A percentile compares a stretch with the other conserved stretches of the same genome.
phyloP scores from a whole-genome alignment of 1,284 basidiomycete genomes.

The Microbotryum violaceum region DNA sequence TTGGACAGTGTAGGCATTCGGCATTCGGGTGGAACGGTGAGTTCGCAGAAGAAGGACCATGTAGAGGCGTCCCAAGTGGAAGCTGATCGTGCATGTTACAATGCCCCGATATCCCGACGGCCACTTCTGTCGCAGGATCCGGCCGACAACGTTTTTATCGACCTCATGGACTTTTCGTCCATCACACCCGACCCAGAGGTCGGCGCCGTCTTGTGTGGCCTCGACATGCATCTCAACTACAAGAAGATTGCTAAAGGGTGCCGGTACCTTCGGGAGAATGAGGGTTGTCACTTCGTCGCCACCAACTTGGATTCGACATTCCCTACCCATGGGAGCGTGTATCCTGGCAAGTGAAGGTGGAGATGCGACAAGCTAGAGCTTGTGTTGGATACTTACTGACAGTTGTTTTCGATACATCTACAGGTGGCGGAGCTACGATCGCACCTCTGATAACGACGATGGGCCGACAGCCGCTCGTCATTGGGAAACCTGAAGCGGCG shows the following conservation, averaged over 20 bases:
- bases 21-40: conserved; percentile 77
- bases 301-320: conserved; percentile 91
- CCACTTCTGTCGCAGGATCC: conserved; percentile 54
- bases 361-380: too few relatives aligned
- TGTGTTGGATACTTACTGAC: not conserved
- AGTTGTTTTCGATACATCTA: not conserved
- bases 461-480: conserved; percentile 50
- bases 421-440: conserved; percentile 64
- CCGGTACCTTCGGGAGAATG: conserved; percentile 65
- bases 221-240: conserved; percentile 60
- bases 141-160: conserved; percentile 66
- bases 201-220: conserved; percentile 68
- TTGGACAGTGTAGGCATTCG: conserved; percentile 72
- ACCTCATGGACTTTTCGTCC: conserved; percentile 60
- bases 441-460: conserved; percentile 71
- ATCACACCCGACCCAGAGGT: conserved; percentile 65
- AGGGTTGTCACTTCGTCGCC: conserved; percentile 71
- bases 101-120: too few relatives aligned
- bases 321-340: conserved; percentile 28
- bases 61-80: not conserved
- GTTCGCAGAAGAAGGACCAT: conserved; percentile 32
- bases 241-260: conserved; percentile 90
- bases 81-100: not conserved
- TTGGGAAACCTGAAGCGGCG: conserved; percentile 85
- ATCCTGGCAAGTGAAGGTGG: conserved; percentile 13